Evolutionary conservation across 2,329 filamentous ascomycete genomes (phyloP), one percentile per base, ranked within the genome.

Genomic region (Drechslerella dactyloides): DNA sequence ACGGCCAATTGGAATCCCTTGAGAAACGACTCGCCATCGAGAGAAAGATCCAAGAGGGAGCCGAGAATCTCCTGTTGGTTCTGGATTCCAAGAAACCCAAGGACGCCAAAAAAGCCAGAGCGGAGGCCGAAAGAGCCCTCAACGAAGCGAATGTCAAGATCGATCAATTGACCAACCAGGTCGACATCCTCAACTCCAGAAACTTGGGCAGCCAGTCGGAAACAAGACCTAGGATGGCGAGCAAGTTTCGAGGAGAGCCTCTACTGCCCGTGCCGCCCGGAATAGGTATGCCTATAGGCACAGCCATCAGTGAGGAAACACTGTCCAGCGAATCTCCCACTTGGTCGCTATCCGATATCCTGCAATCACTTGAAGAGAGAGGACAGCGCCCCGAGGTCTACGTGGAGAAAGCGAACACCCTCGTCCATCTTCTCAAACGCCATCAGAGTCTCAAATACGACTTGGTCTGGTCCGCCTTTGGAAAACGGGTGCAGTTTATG

Each of bases 41-140:
- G 81, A 88, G 93, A 82, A 97, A 97, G 83, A 97, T 99, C 79
- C 97, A 96, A 80, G 90, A 93, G 77, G 94, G 94, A 19, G 97
- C 93, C 66, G 94, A 99, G 82, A 99, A 99, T 79, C 88, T 99
- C 86, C 84, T 99, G 42, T 94, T 99, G 82, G 94, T 94, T 11
- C 82, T 99, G 75, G 91, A 97, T 79, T 86, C 88, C 50, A 99
- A 99, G 81, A 97, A 96, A 80, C 89, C 91, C 51, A 99, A 97
- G 81, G 93, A 97, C 79, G 90, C 90, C 74, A 96, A 93, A 78
- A 93, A 93, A 70, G 90, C 93, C 78, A 86, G 90, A 50, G 83
- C 85, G 72, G 85, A 86, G 76, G 90, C 93, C 27, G 90, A 99
- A 81, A 89, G 90, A 55, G 94, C 99, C 81, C 84, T 99, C 75